phyloP scores from a whole-genome alignment of 495 filamentous ascomycete genomes.

The Apiosordaria backusii region DNA sequence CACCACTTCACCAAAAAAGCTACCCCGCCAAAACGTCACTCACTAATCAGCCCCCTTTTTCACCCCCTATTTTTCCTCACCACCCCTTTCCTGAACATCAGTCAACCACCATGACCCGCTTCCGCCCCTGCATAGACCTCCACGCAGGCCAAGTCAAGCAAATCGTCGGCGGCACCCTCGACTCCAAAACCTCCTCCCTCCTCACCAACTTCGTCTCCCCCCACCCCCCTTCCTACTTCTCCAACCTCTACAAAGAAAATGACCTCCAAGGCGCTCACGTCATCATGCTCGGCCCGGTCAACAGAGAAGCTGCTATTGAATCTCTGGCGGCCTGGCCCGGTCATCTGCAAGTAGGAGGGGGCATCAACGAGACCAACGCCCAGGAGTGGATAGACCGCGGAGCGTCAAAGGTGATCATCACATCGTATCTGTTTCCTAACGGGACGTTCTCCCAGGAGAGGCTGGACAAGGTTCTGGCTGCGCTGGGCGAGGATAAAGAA shows the following conservation, averaged over 20 bases:
- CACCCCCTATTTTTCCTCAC: slow-evolving; percentile 79
- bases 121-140: slow-evolving; percentile 94
- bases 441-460: slow-evolving; percentile 72
- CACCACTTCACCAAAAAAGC: background rate
- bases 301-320: slow-evolving; percentile 73
- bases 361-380: slow-evolving; percentile 82
- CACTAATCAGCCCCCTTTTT: background rate
- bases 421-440: slow-evolving; percentile 72
- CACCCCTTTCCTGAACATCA: slow-evolving; percentile 96
- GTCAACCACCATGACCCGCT: slow-evolving; percentile 81
- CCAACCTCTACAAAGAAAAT: slow-evolving; percentile 70
- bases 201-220: slow-evolving; percentile 89
- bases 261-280: slow-evolving; percentile 79
- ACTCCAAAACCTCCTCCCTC: slow-evolving; percentile 58
- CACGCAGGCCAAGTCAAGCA: slow-evolving; percentile 96
- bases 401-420: slow-evolving; percentile 91
- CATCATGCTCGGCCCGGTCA: slow-evolving; percentile 90
- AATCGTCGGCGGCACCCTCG: slow-evolving; percentile 92
- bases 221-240: slow-evolving; percentile 75
- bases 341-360: slow-evolving; percentile 83
- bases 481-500: slow-evolving; percentile 66
- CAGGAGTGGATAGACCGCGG: slow-evolving; percentile 79
- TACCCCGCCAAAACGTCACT: slow-evolving; percentile 2
- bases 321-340: slow-evolving; percentile 72
- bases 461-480: slow-evolving; percentile 65